Conservation (phyloP, 129 eudicot genomes). For the Saussurea involucrata region DNA sequence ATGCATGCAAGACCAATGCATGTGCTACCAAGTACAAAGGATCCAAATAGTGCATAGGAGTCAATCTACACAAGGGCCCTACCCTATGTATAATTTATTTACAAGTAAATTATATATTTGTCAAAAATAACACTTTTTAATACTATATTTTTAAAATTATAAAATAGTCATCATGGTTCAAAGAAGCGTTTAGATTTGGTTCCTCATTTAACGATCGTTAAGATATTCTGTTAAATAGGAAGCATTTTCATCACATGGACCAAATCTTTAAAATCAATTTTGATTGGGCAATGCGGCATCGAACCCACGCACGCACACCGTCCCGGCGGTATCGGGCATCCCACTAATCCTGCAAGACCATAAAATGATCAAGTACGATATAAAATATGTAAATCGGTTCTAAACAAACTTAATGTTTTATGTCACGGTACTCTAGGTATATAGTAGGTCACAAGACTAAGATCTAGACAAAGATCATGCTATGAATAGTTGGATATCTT, state of each 20-base stretch:
- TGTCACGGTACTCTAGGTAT: not conserved
- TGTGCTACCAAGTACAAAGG: constrained; percentile 26
- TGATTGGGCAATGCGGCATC: no score
- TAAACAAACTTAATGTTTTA: not conserved
- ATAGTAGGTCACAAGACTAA: not conserved
- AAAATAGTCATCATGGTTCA: no score
- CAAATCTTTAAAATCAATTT: no score
- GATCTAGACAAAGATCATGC: not conserved
- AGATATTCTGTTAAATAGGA: no score
- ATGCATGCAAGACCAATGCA: constrained; percentile 24
- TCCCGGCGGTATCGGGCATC: no score
- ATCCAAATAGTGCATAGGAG: constrained; percentile 18
- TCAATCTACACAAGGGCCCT: constrained; percentile 17
- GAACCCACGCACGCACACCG: no score
- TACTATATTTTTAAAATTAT: not conserved
- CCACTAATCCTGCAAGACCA: no score
- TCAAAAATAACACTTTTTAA: no score
- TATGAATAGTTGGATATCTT: not conserved
- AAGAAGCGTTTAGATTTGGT: no score
- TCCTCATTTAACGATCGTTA: no score
- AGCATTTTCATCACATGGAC: no score
- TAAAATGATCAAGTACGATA: not conserved
- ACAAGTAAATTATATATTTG: no score
- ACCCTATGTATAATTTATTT: not conserved
- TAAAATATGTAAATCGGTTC: not conserved